phyloP scores from a whole-genome alignment of 352 stramenopile genomes.

The Pelagophyceae sp. region DNA sequence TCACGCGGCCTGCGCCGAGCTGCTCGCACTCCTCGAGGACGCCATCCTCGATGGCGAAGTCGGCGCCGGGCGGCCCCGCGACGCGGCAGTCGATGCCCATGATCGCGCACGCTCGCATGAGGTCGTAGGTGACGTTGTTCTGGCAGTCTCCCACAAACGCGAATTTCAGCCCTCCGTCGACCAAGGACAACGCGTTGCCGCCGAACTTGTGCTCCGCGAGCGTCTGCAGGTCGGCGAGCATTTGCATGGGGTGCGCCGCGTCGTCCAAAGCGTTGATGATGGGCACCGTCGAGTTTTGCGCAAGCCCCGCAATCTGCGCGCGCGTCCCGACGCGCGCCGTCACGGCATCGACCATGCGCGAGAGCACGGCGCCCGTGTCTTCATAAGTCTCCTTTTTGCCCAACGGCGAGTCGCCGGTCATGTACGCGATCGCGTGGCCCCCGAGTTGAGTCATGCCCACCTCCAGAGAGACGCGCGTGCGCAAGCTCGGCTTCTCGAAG shows the following conservation, averaged over 20 bases:
- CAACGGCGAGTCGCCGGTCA: conserved; percentile 92
- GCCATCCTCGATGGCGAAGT: conserved; percentile 77
- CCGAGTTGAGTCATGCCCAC: conserved; percentile 90
- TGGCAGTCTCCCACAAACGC: conserved; percentile 96
- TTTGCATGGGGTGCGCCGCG: conserved; percentile 94
- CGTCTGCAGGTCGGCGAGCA: conserved; percentile 92
- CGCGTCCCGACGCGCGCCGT: conserved; percentile 90
- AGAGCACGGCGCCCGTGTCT: conserved; percentile 67
- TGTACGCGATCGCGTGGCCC: conserved; percentile 90
- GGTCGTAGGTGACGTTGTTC: conserved; percentile 77
- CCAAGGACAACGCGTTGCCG: neutral
- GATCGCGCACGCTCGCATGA: conserved; percentile 8
- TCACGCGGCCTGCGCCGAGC: conserved; percentile 61
- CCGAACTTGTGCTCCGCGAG: conserved; percentile 72
- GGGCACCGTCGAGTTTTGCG: conserved; percentile 74
- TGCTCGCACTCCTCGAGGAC: conserved; percentile 76
- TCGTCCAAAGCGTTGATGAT: conserved; percentile 97
- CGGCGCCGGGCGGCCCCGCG: conserved; percentile 83
- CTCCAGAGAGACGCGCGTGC: conserved; percentile 64
- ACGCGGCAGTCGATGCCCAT: conserved; percentile 27
- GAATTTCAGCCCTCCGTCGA: conserved; percentile 67
- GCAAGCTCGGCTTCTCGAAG: conserved; percentile 22
- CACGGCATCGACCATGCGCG: conserved; percentile 75
- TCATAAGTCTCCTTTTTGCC: conserved; percentile 89
- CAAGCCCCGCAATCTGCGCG: conserved; percentile 62